Evolutionary conservation across 2,329 filamentous ascomycete species (phyloP).

Genomic region (Fusarium metavorans): DNA sequence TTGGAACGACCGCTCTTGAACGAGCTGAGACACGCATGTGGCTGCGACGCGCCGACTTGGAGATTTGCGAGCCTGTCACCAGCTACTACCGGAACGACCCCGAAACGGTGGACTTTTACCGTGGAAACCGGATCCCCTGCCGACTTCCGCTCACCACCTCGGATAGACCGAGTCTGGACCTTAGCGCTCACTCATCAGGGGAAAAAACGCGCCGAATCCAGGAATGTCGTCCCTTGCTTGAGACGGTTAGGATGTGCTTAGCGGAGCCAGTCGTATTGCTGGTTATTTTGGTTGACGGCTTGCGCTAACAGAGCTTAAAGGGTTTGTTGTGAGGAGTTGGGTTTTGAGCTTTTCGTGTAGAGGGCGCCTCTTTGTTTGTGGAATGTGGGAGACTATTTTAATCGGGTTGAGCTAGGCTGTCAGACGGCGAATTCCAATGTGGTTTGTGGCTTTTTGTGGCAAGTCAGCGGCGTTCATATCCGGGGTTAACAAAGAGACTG

Average conservation of each 20-base stretch:
- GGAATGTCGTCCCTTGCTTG: not conserved
- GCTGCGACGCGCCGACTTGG: constrained; percentile 9
- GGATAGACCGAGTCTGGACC: not conserved
- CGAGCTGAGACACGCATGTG: constrained; percentile 13
- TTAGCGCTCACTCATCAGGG: not conserved
- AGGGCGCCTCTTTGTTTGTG: not conserved
- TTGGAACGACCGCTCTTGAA: not conserved
- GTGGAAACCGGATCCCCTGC: not conserved
- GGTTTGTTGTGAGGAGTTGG: too few species aligned
- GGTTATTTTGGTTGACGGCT: not conserved
- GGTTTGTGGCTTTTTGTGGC: not conserved
- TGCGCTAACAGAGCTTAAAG: not conserved
- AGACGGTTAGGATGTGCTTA: not conserved
- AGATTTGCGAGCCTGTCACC: constrained; percentile 6
- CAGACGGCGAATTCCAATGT: not conserved
- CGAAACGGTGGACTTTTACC: constrained; percentile 3
- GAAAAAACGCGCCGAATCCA: not conserved
- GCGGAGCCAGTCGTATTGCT: not conserved
- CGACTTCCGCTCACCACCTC: not conserved
- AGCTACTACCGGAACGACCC: constrained; percentile 1
- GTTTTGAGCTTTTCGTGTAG: not conserved
- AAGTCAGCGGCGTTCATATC: not conserved
- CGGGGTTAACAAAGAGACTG: not conserved
- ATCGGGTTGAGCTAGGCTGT: not conserved
- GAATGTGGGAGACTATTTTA: not conserved